Conservation (phyloP, 163 green algal species). For the Volvox carteri region DNA sequence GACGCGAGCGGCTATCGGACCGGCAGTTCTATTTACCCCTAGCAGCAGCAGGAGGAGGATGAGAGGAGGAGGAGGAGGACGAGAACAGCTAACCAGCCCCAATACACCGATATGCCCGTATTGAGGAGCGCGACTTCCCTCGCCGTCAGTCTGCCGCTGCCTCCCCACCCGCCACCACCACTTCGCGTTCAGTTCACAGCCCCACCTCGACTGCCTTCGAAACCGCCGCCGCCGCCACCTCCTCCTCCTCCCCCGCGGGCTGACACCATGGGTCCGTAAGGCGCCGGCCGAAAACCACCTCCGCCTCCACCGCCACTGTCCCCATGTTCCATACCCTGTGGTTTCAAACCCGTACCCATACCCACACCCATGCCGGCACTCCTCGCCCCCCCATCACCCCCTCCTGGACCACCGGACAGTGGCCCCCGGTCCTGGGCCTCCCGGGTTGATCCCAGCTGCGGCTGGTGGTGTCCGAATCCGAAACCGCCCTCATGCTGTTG, state of each 20-base stretch:
- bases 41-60: no score
- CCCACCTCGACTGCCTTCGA: background rate
- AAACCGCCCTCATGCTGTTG: background rate
- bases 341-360: background rate
- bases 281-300: conserved; percentile 6
- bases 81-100: no score
- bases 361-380: background rate
- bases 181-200: no score
- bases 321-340: background rate
- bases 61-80: no score
- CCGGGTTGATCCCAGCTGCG: background rate
- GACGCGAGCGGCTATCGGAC: no score
- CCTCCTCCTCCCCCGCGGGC: background rate
- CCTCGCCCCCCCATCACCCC: background rate
- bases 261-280: conserved; percentile 15
- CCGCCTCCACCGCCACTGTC: background rate
- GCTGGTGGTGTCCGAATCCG: background rate
- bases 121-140: no score
- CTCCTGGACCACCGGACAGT: background rate
- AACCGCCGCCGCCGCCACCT: background rate
- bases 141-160: background rate
- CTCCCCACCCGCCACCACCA: background rate
- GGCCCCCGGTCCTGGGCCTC: background rate
- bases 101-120: no score
- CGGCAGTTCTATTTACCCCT: no score